Evolutionary conservation across 768 basidiomycete species (phyloP), one percentile per base, ranked within the genome.

Genomic region (Calocera viscosa): DNA sequence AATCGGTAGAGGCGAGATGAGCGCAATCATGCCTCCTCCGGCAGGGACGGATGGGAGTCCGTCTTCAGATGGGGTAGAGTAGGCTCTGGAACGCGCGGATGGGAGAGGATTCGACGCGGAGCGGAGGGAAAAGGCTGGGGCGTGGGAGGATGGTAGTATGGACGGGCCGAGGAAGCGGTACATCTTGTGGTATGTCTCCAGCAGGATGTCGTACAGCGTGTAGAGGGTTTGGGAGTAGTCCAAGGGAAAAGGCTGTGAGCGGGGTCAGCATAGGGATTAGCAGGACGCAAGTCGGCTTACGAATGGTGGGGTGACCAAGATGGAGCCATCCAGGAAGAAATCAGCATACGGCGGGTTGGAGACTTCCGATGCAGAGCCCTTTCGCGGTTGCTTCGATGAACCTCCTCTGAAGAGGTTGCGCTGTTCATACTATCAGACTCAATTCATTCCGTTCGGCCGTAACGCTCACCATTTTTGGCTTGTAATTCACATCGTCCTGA

Each of bases 161-260:
- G 71, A 63, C 7, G 91, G 88, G 0, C 91, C 91, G 26, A 95
- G 85, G 64, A 91, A 83, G 72, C 86, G 86, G 10, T 83, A 83
- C 41, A 95, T 88, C 76, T 91, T 92, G 76, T 89, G 86, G 79
- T 94, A 95, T 33, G 91, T 85, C 73, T 93, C 91, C 19, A 90
- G 89, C 41, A 94, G 82, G 63, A 94, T 88, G 73, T 94, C 93
- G 65, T 93, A 85, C 30, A 93, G 84, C 35, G 92, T 91, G 65
- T 92, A 83, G 38, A 94, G 83, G 11, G 89, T 90, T 76, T 94
- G 89, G 70, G 90, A 87, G 73, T 95, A 94, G 75, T 94, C 92
- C 66, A 94, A 75, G 1, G 87, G 79, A 76, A 94, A 94, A n/a
- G 92, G 89, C 91, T 93, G 69, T 65, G 64, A 11, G n/a, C 65